Percentiles rank a stretch among this genome's conserved stretches.
phyloP scores from a whole-genome alignment of 2,329 filamentous ascomycete species.

The Septoria petroselini region DNA sequence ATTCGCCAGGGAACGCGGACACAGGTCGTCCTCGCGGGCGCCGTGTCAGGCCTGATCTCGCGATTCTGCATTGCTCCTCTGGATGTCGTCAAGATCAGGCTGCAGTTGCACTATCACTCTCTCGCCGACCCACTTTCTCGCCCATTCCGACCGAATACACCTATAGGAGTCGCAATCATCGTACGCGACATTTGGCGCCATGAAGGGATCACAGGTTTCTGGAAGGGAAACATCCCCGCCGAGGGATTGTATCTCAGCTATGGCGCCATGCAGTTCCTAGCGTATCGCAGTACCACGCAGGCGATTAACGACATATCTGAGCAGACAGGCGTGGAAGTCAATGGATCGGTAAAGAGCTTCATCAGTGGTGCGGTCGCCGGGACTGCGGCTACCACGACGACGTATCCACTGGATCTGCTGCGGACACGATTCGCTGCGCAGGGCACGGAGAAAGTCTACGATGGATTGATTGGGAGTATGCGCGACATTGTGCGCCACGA shows the following conservation, averaged over 20 bases:
- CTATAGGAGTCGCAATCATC: constrained; percentile 30
- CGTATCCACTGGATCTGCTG: constrained; percentile 90
- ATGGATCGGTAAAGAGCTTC: constrained; percentile 72
- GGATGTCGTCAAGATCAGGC: constrained; percentile 95
- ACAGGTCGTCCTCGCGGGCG: constrained; percentile 65
- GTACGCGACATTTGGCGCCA: constrained; percentile 66
- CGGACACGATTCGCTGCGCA: constrained; percentile 96
- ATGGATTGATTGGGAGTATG: constrained; percentile 65
- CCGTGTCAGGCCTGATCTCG: constrained; percentile 78
- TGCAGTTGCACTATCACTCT: constrained; percentile 88
- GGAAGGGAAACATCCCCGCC: constrained; percentile 97
- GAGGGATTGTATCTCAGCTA: constrained; percentile 93
- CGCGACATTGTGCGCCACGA: constrained; percentile 71
- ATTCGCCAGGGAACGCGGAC: constrained; percentile 57
- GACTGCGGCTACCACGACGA: constrained; percentile 73
- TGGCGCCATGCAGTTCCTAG: constrained; percentile 81
- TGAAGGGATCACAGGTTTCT: constrained; percentile 81
- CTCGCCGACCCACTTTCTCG: constrained; percentile 68
- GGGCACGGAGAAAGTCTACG: constrained; percentile 75
- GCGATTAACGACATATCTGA: constrained; percentile 56
- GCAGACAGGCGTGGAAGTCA: constrained; percentile 53
- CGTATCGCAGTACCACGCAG: constrained; percentile 73
- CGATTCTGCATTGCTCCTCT: constrained; percentile 92
- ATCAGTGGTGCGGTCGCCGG: constrained; percentile 79
- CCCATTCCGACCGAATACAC: constrained; percentile 34